Evolutionary conservation across 192 early-diverging fungal species (phyloP), one percentile per base, ranked within the genome.

Genomic region (Podila minutissima): DNA sequence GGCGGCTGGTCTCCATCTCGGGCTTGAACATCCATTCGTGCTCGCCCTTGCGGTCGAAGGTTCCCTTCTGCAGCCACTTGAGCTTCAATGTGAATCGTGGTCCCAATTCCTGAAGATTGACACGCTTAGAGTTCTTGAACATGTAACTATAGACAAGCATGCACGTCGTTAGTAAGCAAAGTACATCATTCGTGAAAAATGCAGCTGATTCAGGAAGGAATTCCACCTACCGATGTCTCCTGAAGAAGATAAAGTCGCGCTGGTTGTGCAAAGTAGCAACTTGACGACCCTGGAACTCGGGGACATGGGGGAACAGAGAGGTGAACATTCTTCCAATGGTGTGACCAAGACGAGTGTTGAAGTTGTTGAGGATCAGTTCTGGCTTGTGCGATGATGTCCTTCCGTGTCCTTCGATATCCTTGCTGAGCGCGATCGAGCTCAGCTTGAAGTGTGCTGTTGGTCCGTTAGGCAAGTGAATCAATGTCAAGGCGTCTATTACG

Each of bases 201-300:
- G 20, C 37, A 68, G 32, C 41, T 41, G 10, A 50, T 19, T n/a
- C 31, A 62, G 22, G 19, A 13, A 15, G 61, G 28, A 50, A 29
- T 33, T 69, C 8, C 32, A 38, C 69, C 62, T 77, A 91, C 87
- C 96, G 90, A 82, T 99, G 98, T 48, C 97, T 90, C 73, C 98
- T 87, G 76, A 99, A 97, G 82, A 99, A 99, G 69, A 99, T 98
- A 74, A 97, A 99, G 83, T 99, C 98, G 55, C 98, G 95, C 86
- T 99, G 98, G 84, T 99, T 99, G 78, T 99, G 98, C 79, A 99
- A 94, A 5, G 98, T 99, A 11, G 90, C 93, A 31, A 92, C 97
- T 78, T 98, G 97, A 58, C 98, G 85, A 11, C 96, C 97, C 73
- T 95, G 87, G 77, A 99, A 99, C 83, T 99, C 94, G 12, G 97